Conservation (phyloP, 768 basidiomycete genomes). For the Phlebiopsis gigantea region DNA sequence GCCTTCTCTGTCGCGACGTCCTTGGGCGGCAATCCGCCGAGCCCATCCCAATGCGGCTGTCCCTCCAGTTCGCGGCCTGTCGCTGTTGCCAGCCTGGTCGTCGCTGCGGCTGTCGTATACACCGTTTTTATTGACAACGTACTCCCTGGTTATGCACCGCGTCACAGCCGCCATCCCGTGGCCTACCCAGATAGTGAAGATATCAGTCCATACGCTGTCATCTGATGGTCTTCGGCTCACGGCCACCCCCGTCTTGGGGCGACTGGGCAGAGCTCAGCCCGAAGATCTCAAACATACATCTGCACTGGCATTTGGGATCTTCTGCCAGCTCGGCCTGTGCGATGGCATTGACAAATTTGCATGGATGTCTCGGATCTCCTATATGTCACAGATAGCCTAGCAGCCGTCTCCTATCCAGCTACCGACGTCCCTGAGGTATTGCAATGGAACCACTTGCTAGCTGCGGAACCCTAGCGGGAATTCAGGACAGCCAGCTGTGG, state of each 20-base stretch:
- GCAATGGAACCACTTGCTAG: background rate
- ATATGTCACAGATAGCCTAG: background rate
- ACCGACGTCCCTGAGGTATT: background rate
- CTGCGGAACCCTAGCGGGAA: background rate
- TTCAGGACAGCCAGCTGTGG: no score
- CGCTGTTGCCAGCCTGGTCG: background rate
- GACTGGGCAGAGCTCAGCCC: background rate
- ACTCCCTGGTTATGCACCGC: background rate
- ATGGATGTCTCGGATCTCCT: background rate
- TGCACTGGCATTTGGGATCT: background rate
- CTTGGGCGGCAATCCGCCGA: background rate
- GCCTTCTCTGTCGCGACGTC: constrained; percentile 6
- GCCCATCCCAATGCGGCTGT: background rate
- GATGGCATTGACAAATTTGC: background rate
- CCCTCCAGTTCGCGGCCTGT: background rate
- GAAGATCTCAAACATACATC: no score
- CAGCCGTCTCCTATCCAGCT: background rate
- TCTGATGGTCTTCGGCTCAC: background rate
- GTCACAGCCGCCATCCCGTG: background rate
- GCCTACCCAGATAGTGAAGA: background rate
- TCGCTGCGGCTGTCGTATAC: background rate
- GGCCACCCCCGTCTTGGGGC: background rate
- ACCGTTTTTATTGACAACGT: background rate
- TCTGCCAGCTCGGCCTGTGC: background rate
- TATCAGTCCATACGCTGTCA: background rate